phyloP scores from a whole-genome alignment of 2,329 filamentous ascomycete species.

The Apiospora arundinis region DNA sequence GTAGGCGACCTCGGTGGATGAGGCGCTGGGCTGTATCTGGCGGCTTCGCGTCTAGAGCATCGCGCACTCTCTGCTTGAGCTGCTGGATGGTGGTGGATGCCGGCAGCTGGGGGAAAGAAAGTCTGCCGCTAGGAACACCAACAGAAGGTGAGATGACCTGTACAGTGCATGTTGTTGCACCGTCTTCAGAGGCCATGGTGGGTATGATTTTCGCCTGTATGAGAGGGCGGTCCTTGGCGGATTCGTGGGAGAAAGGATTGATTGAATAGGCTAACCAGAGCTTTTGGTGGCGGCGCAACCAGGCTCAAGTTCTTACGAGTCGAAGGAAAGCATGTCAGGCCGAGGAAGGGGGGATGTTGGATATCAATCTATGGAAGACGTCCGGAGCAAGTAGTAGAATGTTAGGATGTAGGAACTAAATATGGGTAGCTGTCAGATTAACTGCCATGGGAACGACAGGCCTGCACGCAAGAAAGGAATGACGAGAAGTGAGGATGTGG shows the following conservation, averaged over 20 bases:
- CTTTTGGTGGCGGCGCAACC: constrained; percentile 10
- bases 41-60: constrained; percentile 56
- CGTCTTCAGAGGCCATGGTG: constrained; percentile 26
- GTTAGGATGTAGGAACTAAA: background rate
- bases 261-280: background rate
- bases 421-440: background rate
- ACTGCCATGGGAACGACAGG: background rate
- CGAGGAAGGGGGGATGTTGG: background rate
- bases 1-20: constrained; percentile 65
- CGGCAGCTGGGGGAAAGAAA: constrained; percentile 53
- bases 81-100: constrained; percentile 60
- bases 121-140: constrained; percentile 56
- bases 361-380: background rate
- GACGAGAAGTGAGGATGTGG: constrained; percentile 17
- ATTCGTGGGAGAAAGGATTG: background rate
- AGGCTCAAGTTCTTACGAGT: constrained; percentile 4
- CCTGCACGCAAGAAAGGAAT: background rate
- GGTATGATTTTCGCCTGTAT: background rate
- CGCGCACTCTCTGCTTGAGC: constrained; percentile 64
- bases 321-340: constrained; percentile 16
- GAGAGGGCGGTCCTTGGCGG: background rate
- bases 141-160: constrained; percentile 65
- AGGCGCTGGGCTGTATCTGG: constrained; percentile 62
- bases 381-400: background rate
- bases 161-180: constrained; percentile 55